phyloP scores from a whole-genome alignment of 1,284 basidiomycete genomes.

The Irpex lacteus region DNA sequence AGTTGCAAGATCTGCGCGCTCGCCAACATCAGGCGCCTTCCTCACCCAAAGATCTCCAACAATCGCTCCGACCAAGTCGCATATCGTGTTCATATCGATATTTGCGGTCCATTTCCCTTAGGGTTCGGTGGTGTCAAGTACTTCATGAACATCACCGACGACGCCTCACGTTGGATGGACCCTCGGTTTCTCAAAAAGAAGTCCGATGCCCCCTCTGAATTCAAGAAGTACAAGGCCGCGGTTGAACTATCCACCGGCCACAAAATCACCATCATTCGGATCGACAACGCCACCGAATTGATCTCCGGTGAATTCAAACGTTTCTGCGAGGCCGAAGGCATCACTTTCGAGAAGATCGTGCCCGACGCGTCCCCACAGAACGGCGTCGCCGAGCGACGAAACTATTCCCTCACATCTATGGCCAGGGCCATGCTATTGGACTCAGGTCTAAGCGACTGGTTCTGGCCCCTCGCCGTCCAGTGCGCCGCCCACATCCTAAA shows the following conservation, averaged over 20 bases:
- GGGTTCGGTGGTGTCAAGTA: not conserved
- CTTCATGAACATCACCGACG: not conserved
- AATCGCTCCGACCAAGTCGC: not conserved
- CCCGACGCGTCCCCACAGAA: not conserved
- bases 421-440: not conserved
- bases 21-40: not conserved
- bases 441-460: not conserved
- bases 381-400: not conserved
- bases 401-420: not conserved
- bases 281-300: not conserved
- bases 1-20: not conserved
- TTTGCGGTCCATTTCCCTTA: not conserved
- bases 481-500: not conserved
- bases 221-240: not conserved
- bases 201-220: not conserved
- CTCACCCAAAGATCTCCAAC: not conserved
- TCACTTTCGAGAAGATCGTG: not conserved
- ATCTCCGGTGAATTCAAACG: not conserved
- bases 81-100: not conserved
- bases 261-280: not conserved
- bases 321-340: not conserved
- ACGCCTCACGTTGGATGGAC: not conserved
- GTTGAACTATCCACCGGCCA: not conserved
- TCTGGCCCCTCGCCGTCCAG: not conserved
- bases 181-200: not conserved